Percentiles rank a stretch among this genome's conserved stretches.
Conservation (phyloP, 2,329 filamentous ascomycete species). For the Xylaria polymorpha region DNA sequence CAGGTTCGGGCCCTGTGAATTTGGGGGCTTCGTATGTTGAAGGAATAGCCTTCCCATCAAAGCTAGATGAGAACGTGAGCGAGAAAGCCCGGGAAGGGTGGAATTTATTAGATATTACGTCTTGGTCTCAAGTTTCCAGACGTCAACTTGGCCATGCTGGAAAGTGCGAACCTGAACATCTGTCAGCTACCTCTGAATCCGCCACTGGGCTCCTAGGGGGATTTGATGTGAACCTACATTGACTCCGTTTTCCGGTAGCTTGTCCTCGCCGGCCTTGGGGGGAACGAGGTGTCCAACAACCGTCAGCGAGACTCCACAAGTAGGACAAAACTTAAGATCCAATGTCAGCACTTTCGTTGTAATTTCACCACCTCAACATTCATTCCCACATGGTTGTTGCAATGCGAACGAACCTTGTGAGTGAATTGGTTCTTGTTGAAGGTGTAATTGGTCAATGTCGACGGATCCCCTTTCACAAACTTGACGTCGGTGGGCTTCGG, state of each 20-base stretch:
- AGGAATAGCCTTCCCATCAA: conserved; percentile 53
- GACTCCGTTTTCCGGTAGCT: conserved; percentile 51
- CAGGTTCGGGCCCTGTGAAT: conserved; percentile 57
- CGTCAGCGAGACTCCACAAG: conserved; percentile 60
- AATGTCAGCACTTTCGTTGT: conserved; percentile 15
- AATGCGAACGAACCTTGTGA: conserved; percentile 55
- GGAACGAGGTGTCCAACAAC: conserved; percentile 41
- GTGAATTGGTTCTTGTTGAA: conserved; percentile 50
- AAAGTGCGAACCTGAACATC: conserved; percentile 55
- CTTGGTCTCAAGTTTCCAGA: conserved; percentile 54
- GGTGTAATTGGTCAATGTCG: conserved; percentile 54
- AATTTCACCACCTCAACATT: conserved; percentile 6
- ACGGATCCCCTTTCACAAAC: conserved; percentile 60
- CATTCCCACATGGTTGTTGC: no score
- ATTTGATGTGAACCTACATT: conserved; percentile 54
- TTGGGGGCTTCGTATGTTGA: conserved; percentile 51
- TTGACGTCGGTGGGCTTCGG: conserved; percentile 51
- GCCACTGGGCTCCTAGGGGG: neutral
- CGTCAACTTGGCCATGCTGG: conserved; percentile 56
- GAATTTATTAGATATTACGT: conserved; percentile 50
- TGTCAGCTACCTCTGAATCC: conserved; percentile 1
- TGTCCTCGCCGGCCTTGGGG: conserved; percentile 45
- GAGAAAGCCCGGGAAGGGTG: neutral
- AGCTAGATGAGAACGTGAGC: conserved; percentile 41
- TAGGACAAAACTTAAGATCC: conserved; percentile 61